Evolutionary conservation across 192 early-diverging fungal species (phyloP), one percentile per base, ranked within the genome.

Genomic region (Entrophospora sp.): DNA sequence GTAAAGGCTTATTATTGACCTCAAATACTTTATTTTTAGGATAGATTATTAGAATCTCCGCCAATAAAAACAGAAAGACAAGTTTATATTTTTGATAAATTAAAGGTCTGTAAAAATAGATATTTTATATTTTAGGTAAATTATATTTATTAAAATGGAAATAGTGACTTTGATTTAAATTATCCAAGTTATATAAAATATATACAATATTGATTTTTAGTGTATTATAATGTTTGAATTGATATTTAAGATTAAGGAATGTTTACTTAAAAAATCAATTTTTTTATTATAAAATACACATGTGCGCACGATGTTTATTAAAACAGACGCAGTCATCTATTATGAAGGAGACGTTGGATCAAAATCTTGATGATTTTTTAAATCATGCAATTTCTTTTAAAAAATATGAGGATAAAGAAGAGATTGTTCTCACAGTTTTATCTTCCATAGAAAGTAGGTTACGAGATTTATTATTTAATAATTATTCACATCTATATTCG

Each of bases 261-360:
- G 1, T 22, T 5, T 22, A 24, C 10, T 12, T 52, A 24, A 10
- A 2, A 52, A n/a, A 22, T n/a, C 49, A 10, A 52, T 25, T 52
- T 24, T 24, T 20, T 22, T 22, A n/a, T 56, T 8, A 28, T 24
- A n/a, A n/a, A n/a, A n/a, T n/a, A n/a, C n/a, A n/a, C n/a, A n/a
- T n/a, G n/a, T n/a, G n/a, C n/a, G n/a, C n/a, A n/a, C n/a, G n/a
- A n/a, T n/a, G n/a, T n/a, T n/a, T 57, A 12, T 32, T 35, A 30
- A 13, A n/a, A 31, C 20, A 66, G 64, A 5, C 9, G 7, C 44
- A 66, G 55, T 30, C 55, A 4, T 22, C 64, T n/a, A 66, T 4
- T 35, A 66, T 66, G 52, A 66, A 55, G 55, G 64, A 66, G 7
- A 40, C 25, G 10, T 30, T 66, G n/a, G 64, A 66, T 55, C 48